Base-by-base conservation (phyloP, 148 eudicot species). In the Fagopyrum homotropicum region DNA sequence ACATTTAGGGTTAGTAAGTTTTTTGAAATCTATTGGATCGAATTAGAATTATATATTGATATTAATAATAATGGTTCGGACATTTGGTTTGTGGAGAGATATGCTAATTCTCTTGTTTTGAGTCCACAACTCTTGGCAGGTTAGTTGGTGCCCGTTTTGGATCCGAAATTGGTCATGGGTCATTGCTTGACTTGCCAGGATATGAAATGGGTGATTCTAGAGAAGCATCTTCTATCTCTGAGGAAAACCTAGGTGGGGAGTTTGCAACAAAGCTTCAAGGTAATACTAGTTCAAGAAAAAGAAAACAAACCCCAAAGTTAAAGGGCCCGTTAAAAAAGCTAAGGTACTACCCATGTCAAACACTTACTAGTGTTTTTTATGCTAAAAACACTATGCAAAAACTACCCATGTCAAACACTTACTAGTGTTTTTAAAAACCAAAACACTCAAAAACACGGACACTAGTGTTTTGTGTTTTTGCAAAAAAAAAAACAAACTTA, bases 191-290 rank as follows among this genome's bases (percentile, higher is more conserved):
- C 6, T 66, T 76, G 78, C 26, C 0, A 22, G 82, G 79, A 35
- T 43, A 69, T 51, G 82, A 75, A 4, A 78, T 55, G 72, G 88
- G 83, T 2, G 90, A 89, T 77, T 89, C 97, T 4, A 79, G 84
- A 63, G 98, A 93, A 80, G 85, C 82, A 49, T 93, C 96, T 48
- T 84, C 96, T 12, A 85, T 90, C 69, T 89, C 93, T 78, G 98
- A 93, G 80, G 93, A 89, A 78, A 93, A 84, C 85, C 81, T 88
- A 52, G 88, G 45, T 80, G 88, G 77, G 64, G 84, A 80, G 77
- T 71, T 48, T 61, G 84, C 77, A 10, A n/a, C 78, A 48, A 87
- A 78, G 75, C 46, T 35, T 79, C 85, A 85, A 19, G 83, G 29
- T 85, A 86, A 83, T 73, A 78, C 66, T 7, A 87, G 74, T 82